These are phyloP conservation scores for Metahyphopichia silvanorum DNA, from an alignment of 805 yeast genomes.

Conservation along the genomic window DNA sequence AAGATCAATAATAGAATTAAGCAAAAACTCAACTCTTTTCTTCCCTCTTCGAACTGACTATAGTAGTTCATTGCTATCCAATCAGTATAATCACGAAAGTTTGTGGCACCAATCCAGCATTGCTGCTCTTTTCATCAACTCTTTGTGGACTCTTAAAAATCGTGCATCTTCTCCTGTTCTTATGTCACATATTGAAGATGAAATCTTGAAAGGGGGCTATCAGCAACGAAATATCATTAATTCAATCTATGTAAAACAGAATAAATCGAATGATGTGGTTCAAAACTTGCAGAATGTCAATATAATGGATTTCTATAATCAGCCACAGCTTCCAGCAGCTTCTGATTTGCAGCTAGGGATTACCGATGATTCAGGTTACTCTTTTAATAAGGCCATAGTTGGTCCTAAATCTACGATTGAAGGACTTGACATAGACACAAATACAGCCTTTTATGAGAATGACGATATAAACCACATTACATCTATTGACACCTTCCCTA, in stretches of 20 bases:
- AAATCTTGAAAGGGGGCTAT: conserved; percentile 36
- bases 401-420: not conserved
- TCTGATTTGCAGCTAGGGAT: conserved; percentile 6
- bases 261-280: conserved; percentile 2
- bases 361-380: not conserved
- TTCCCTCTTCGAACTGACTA: conserved; percentile 46
- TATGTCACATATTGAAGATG: conserved; percentile 45
- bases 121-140: conserved; percentile 23
- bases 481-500: conserved; percentile 27
- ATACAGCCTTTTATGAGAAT: conserved; percentile 1
- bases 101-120: conserved; percentile 21
- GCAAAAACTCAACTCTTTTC: conserved; percentile 49
- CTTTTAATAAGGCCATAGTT: not conserved
- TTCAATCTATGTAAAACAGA: conserved; percentile 19
- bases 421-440: not conserved
- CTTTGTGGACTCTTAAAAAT: conserved; percentile 37
- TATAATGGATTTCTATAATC: conserved; percentile 6
- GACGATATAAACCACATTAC: conserved; percentile 17
- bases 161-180: conserved; percentile 26
- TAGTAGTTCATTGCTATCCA: conserved; percentile 5
- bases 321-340: not conserved
- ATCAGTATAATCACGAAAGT: conserved; percentile 6
- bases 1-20: conserved; percentile 42
- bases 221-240: conserved; percentile 48
- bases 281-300: conserved; percentile 7